Conservation (phyloP, 1,284 basidiomycete genomes). For the Ceratobasidium sp. region DNA sequence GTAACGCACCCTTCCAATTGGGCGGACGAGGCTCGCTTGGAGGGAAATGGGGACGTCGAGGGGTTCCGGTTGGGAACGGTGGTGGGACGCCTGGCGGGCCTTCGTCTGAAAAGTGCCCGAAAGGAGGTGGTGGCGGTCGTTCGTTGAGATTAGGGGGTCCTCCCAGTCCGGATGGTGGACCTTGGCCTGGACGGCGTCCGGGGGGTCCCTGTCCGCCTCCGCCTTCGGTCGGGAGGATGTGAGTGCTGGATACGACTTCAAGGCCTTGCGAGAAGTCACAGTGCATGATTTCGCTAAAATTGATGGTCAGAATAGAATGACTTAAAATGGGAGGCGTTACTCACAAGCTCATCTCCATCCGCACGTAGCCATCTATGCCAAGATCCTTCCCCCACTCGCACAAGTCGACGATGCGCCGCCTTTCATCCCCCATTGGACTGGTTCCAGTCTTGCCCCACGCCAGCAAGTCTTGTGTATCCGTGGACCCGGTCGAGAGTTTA, state of each 20-base stretch:
- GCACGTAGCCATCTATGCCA: conserved; percentile 57
- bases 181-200: not conserved
- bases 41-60: not conserved
- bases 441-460: conserved; percentile 52
- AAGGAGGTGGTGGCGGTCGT: not conserved
- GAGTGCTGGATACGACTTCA: conserved; percentile 54
- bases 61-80: not conserved
- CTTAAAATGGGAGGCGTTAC: conserved; percentile 44
- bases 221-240: conserved; percentile 34
- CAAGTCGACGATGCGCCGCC: conserved; percentile 52
- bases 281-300: conserved; percentile 62
- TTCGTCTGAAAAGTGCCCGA: not conserved
- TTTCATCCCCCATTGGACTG: conserved; percentile 49
- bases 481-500: conserved; percentile 54
- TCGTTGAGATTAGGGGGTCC: not conserved
- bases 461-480: conserved; percentile 61
- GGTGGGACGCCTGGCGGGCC: not conserved
- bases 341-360: conserved; percentile 65
- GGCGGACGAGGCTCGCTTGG: conserved; percentile 33
- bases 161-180: not conserved
- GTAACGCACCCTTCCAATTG: conserved; percentile 44
- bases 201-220: not conserved
- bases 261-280: conserved; percentile 61
- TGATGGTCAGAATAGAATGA: not conserved
- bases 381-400: conserved; percentile 56